phyloP scores from a whole-genome alignment of 108 stramenopile species.

The Skeletonema grethae region DNA sequence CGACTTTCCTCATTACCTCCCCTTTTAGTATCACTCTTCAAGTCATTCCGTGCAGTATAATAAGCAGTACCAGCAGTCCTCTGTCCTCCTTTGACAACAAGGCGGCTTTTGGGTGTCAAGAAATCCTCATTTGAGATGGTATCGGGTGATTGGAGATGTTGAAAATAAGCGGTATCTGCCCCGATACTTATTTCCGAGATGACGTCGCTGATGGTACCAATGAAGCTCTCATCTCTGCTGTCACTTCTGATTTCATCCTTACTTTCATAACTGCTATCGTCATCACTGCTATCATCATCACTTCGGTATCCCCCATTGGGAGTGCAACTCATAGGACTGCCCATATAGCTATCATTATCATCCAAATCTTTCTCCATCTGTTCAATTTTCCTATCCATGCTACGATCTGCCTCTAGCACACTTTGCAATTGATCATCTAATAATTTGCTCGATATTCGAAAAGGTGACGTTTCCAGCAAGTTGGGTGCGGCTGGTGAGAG shows the following conservation, averaged over 20 bases:
- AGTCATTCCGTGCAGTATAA: not conserved
- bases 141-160: not conserved
- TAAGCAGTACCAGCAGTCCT: not conserved
- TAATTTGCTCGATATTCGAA: not conserved
- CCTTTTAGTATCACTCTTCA: not conserved
- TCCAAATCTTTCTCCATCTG: conserved; percentile 5
- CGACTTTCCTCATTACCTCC: not conserved
- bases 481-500: conserved; percentile 2
- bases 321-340: not conserved
- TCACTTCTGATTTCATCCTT: not conserved
- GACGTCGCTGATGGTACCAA: not conserved
- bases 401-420: not conserved
- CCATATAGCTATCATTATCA: conserved; percentile 14
- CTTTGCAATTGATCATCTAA: conserved; percentile 16
- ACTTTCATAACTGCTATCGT: not conserved
- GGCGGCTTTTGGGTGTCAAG: not conserved
- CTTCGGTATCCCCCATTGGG: not conserved
- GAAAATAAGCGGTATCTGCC: not conserved
- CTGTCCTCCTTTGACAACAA: not conserved
- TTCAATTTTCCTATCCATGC: conserved; percentile 12
- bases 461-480: conserved; percentile 9
- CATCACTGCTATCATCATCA: not conserved
- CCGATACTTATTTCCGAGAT: not conserved
- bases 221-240: conserved; percentile 1
- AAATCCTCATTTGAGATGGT: not conserved